phyloP scores from a whole-genome alignment of 345 rosid genomes.

The Pistacia atlantica region DNA sequence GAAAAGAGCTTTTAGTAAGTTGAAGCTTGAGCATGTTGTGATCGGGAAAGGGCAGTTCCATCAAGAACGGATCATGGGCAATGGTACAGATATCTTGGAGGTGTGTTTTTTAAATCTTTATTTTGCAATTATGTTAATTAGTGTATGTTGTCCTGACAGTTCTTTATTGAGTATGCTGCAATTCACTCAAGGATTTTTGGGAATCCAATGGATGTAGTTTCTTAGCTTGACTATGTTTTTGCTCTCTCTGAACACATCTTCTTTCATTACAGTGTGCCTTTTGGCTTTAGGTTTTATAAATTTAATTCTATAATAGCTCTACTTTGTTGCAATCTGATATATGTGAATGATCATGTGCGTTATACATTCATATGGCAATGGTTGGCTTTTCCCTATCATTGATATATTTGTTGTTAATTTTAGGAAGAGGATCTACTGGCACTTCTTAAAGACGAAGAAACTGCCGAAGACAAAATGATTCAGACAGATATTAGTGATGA shows the following conservation, averaged over 20 bases:
- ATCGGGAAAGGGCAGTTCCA: slow-evolving; percentile 92
- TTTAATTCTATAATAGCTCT: no score
- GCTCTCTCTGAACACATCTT: no score
- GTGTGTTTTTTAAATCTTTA: slow-evolving; percentile 25
- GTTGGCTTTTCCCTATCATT: neutral
- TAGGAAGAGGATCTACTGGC: slow-evolving; percentile 89
- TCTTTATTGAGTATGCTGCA: neutral
- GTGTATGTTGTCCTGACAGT: neutral
- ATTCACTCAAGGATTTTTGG: neutral
- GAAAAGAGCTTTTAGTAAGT: slow-evolving; percentile 88
- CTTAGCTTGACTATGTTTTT: neutral
- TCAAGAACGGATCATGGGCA: slow-evolving; percentile 64
- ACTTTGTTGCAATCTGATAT: no score
- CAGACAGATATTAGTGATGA: slow-evolving; percentile 84
- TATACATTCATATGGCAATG: no score
- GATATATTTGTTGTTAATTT: neutral
- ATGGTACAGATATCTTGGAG: slow-evolving; percentile 36
- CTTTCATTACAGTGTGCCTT: no score
- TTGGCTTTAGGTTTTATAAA: no score
- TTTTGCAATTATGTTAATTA: neutral
- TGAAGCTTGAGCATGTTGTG: slow-evolving; percentile 97
- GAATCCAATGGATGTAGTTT: neutral
- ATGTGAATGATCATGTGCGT: neutral
- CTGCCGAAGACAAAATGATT: slow-evolving; percentile 84
- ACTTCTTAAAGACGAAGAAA: slow-evolving; percentile 73